A percentile compares a stretch with the other conserved stretches of the same genome.
These are phyloP conservation scores for Aspergillus egyptiacus DNA, from an alignment of 495 filamentous ascomycete genomes.

Conservation along the genomic window DNA sequence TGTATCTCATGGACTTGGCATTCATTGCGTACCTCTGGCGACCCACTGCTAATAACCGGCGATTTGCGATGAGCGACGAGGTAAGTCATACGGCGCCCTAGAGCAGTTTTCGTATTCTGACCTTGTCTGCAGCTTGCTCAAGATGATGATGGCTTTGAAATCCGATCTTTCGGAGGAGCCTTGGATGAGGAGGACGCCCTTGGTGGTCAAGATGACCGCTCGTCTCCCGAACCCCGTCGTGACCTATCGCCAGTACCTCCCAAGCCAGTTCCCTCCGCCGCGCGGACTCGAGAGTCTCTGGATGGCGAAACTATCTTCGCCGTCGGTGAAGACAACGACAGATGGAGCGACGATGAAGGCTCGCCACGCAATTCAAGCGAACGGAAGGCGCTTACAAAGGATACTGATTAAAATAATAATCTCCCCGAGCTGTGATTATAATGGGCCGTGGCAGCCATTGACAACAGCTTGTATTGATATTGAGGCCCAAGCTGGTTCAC, in stretches of 20 bases:
- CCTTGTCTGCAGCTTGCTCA: constrained; percentile 64
- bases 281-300: constrained; percentile 56
- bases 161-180: constrained; percentile 81
- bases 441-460: neutral
- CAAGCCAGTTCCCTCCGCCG: constrained; percentile 44
- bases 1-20: constrained; percentile 86
- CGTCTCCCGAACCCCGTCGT: constrained; percentile 25
- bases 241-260: constrained; percentile 47
- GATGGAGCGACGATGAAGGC: constrained; percentile 64
- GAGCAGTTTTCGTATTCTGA: constrained; percentile 9
- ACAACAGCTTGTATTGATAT: constrained; percentile 9
- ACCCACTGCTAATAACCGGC: constrained; percentile 90
- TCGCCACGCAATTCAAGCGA: constrained; percentile 51
- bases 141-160: constrained; percentile 98
- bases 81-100: constrained; percentile 30
- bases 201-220: constrained; percentile 36
- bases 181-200: constrained; percentile 62
- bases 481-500: neutral
- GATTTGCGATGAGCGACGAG: constrained; percentile 99
- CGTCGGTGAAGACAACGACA: constrained; percentile 72
- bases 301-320: constrained; percentile 95
- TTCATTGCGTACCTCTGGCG: constrained; percentile 97
- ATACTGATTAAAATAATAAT: constrained; percentile 1
- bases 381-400: constrained; percentile 56
- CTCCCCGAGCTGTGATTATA: neutral